phyloP scores from a whole-genome alignment of 805 yeast species.

The Metschnikowia hibisci region DNA sequence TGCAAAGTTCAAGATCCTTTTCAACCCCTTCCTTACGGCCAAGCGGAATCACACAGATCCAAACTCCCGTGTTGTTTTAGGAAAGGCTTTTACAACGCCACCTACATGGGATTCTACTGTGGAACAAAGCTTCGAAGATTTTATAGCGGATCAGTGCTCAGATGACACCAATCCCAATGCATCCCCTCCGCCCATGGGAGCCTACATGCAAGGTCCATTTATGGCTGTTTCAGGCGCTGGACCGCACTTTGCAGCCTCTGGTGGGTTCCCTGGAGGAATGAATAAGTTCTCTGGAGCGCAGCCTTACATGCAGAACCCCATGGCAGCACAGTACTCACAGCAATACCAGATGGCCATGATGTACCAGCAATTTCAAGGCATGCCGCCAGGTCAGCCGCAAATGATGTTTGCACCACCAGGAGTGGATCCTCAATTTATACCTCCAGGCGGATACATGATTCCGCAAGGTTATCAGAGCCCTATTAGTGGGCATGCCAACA shows the following conservation, averaged over 20 bases:
- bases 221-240: constrained; percentile 19
- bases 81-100: constrained; percentile 64
- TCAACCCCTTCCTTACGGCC: constrained; percentile 51
- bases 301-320: constrained; percentile 30
- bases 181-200: constrained; percentile 18
- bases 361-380: constrained; percentile 33
- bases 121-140: constrained; percentile 51
- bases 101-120: constrained; percentile 71
- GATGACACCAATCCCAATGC: constrained; percentile 4
- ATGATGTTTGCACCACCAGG: constrained; percentile 30
- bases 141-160: constrained; percentile 41
- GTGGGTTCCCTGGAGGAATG: constrained; percentile 14
- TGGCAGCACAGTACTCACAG: constrained; percentile 32
- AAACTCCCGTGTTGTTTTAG: constrained; percentile 36
- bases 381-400: constrained; percentile 33
- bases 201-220: constrained; percentile 33
- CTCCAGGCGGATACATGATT: constrained; percentile 35
- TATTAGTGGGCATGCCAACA: constrained; percentile 24
- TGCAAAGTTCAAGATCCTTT: constrained; percentile 39
- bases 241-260: constrained; percentile 19
- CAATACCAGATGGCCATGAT: constrained; percentile 38
- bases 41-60: constrained; percentile 27
- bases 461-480: constrained; percentile 26
- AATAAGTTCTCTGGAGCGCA: constrained; percentile 20
- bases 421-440: constrained; percentile 29